Evolutionary conservation across 345 rosid species (phyloP).

Genomic region (Isatis tinctoria): DNA sequence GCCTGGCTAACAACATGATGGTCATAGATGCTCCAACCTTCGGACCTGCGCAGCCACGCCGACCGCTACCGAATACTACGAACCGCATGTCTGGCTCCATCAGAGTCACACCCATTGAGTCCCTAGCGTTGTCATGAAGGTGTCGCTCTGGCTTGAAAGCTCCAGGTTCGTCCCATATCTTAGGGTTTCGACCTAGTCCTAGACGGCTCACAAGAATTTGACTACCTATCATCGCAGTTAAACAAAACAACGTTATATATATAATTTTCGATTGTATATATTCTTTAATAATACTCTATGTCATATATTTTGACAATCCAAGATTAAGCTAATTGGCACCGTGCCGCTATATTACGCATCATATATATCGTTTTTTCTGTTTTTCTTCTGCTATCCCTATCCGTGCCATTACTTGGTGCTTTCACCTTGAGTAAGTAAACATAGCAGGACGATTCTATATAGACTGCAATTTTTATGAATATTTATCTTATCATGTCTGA

Average conservation of each 20-base stretch:
- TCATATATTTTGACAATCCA: too few species aligned
- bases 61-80: conserved; percentile 40
- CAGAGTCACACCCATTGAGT: neutral
- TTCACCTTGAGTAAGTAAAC: too few species aligned
- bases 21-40: conserved; percentile 39
- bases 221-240: conserved; percentile 5
- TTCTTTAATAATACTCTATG: too few species aligned
- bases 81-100: conserved; percentile 34
- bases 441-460: too few species aligned
- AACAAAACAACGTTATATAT: neutral
- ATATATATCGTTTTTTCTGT: too few species aligned
- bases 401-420: too few species aligned
- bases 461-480: too few species aligned
- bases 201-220: conserved; percentile 26
- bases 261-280: too few species aligned
- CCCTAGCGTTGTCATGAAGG: neutral
- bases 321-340: too few species aligned
- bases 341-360: too few species aligned
- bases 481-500: too few species aligned
- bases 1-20: conserved; percentile 45
- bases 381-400: too few species aligned
- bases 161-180: conserved; percentile 6
- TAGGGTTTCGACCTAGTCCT: conserved; percentile 20
- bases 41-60: conserved; percentile 36
- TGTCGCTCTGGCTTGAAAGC: conserved; percentile 35